Base-by-base conservation (phyloP, 495 filamentous ascomycete species). In the Penicillium cinerascens region DNA sequence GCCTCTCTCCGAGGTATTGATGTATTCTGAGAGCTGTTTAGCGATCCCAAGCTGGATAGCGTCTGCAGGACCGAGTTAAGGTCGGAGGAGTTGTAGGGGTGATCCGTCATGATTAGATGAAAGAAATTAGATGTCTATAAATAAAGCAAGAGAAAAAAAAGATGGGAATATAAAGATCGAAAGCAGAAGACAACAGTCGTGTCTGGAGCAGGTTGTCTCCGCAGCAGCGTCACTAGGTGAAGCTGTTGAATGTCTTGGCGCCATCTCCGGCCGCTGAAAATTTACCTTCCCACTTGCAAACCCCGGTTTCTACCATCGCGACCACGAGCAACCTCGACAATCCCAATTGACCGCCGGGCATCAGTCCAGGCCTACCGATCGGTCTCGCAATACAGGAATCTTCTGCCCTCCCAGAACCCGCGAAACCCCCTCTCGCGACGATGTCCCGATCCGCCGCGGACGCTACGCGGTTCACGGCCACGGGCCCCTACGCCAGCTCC, bases 401-500 rank as follows among this genome's bases (percentile, higher is more conserved):
- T 10, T 13, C 11, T 13, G 11, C 29, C 29, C 29, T 10, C 10
- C 10, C 8, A 33, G 1, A 33, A 33, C 29, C 11, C 29, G 29
- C 43, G 54, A 49, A 23, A 35, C 21, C 15, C 38, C 11, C 42
- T 35, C 16, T 48, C 47, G 7, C 44, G 5, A 65, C 29, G 51
- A 89, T 91, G 82, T 82, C 91, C 59, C 92, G 92, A 70, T 92
- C 88, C 72, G 86, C 91, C 66, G 84, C 83, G 57, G 93, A 97
- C 74, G 91, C 93, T 52, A 98, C 93, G 66, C 85, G 92, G 54
- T 98, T 98, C 80, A 97, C 92, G 44, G 82, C 92, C 26, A 95
- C 89, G 37, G 88, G 86, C 45, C 92, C 91, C 15, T 91, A 96
- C 77, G 91, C 89, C 56, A 81, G 79, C 70, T 85, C 87, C 58